These are phyloP conservation scores for Manihot esculenta DNA, from an alignment of 441 rosid genomes.

Conservation along the genomic window DNA sequence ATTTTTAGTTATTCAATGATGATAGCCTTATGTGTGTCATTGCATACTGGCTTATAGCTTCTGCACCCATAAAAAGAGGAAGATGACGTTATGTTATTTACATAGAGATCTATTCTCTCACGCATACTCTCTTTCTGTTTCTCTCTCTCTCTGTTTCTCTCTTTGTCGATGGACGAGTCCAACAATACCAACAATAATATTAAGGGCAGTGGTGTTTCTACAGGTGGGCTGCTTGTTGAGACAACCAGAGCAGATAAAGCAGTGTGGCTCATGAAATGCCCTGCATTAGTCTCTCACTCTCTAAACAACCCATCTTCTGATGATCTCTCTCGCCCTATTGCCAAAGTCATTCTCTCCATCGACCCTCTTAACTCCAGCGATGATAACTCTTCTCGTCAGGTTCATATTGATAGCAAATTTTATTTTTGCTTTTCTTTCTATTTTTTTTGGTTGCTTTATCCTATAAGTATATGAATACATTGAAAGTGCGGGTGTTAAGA, in stretches of 20 bases:
- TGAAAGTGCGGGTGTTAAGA: too few relatives aligned
- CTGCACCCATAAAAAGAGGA: too few relatives aligned
- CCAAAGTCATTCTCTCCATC: slow-evolving; percentile 59
- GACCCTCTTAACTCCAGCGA: slow-evolving; percentile 52
- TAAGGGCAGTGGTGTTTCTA: not conserved
- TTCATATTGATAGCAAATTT: slow-evolving; percentile 16
- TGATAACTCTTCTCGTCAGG: slow-evolving; percentile 53
- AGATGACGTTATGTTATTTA: too few relatives aligned
- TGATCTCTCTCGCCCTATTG: slow-evolving; percentile 43
- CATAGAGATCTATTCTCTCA: too few relatives aligned
- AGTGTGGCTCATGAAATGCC: slow-evolving; percentile 89
- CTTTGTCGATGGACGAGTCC: slow-evolving; percentile 34
- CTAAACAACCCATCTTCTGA: slow-evolving; percentile 44
- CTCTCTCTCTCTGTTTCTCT: too few relatives aligned
- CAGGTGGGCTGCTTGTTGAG: slow-evolving; percentile 41
- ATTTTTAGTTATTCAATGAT: too few relatives aligned
- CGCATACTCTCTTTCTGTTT: too few relatives aligned
- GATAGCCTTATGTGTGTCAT: too few relatives aligned
- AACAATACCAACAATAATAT: not conserved
- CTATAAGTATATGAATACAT: not conserved
- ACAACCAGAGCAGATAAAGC: slow-evolving; percentile 51
- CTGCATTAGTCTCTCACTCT: slow-evolving; percentile 60
- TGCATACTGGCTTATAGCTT: too few relatives aligned
- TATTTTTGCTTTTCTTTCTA: not conserved
- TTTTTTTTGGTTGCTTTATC: not conserved